These are phyloP conservation scores for Penicillium steckii DNA, from an alignment of 495 filamentous ascomycete species.

Conservation along the genomic window DNA sequence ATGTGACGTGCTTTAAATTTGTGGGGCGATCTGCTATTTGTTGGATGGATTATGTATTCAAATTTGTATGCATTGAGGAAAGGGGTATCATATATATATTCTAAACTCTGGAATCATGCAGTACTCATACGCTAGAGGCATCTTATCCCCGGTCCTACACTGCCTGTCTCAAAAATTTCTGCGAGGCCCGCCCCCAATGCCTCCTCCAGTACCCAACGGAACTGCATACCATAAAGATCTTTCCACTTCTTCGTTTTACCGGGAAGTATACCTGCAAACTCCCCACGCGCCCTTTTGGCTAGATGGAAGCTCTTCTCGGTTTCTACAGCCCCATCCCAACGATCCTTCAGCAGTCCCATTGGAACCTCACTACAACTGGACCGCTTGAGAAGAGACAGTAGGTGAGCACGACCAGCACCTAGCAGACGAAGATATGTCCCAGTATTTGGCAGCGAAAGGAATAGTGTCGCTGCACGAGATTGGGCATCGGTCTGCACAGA, in stretches of 20 bases:
- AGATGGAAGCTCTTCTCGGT: constrained; percentile 53
- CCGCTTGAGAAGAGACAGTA: constrained; percentile 64
- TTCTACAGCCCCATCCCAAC: constrained; percentile 77
- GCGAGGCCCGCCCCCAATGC: constrained; percentile 76
- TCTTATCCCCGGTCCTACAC: constrained; percentile 72
- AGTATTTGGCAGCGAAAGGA: constrained; percentile 69
- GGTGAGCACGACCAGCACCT: constrained; percentile 60
- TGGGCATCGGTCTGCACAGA: constrained; percentile 26
- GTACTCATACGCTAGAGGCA: constrained; percentile 35
- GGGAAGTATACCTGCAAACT: constrained; percentile 68
- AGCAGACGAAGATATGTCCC: constrained; percentile 75
- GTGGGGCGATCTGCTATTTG: neutral
- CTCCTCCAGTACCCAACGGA: constrained; percentile 77
- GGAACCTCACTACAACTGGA: constrained; percentile 64
- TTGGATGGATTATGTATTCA: neutral
- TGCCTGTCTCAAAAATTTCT: constrained; percentile 82
- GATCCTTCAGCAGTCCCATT: constrained; percentile 63
- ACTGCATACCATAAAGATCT: constrained; percentile 70
- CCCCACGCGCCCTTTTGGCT: constrained; percentile 65
- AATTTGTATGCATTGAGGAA: too few relatives aligned
- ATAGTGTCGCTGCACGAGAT: constrained; percentile 43
- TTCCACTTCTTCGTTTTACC: constrained; percentile 80
- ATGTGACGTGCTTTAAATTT: neutral
- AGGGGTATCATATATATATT: neutral
- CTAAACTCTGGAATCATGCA: neutral